phyloP scores from a whole-genome alignment of 2,329 filamentous ascomycete species.

The Sarocladium oryzae region DNA sequence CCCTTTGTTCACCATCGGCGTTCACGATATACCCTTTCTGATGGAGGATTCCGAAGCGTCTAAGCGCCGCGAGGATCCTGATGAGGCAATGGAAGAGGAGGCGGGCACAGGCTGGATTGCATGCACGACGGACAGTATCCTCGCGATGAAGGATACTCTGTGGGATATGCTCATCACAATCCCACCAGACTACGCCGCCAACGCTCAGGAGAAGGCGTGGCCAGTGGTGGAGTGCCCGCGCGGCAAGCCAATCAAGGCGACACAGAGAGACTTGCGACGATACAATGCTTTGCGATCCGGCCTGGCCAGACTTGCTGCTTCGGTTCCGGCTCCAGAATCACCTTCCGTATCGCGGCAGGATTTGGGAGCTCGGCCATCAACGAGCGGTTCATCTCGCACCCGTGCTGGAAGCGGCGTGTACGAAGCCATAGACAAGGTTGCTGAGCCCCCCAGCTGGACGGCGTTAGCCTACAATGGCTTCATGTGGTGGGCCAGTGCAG shows the following conservation, averaged over 20 bases:
- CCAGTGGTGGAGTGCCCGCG: constrained; percentile 65
- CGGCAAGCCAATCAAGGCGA: constrained; percentile 67
- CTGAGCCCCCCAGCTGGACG: constrained; percentile 62
- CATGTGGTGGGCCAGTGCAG: constrained; percentile 86
- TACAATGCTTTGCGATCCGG: constrained; percentile 64
- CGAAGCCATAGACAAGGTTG: constrained; percentile 46
- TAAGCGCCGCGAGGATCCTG: constrained; percentile 29
- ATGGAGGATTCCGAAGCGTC: constrained; percentile 50
- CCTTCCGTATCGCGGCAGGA: constrained; percentile 21
- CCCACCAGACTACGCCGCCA: constrained; percentile 54
- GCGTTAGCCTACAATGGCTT: constrained; percentile 74
- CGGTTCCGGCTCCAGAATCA: constrained; percentile 12
- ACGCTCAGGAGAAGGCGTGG: constrained; percentile 59
- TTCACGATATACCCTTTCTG: constrained; percentile 84
- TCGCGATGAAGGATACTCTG: constrained; percentile 76
- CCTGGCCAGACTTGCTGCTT: constrained; percentile 41
- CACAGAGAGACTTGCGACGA: constrained; percentile 80
- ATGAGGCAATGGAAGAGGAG: constrained; percentile 34
- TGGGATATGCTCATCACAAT: constrained; percentile 88
- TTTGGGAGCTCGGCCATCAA: constrained; percentile 18
- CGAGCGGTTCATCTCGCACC: constrained; percentile 16
- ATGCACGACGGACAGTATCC: constrained; percentile 90
- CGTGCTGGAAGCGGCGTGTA: constrained; percentile 32
- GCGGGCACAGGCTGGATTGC: constrained; percentile 73
- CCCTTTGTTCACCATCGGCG: constrained; percentile 86